Percentiles rank a stretch among this genome's conserved stretches.
These are phyloP conservation scores for Actinidia arguta DNA, from an alignment of 179 eudicot genomes.

Conservation along the genomic window DNA sequence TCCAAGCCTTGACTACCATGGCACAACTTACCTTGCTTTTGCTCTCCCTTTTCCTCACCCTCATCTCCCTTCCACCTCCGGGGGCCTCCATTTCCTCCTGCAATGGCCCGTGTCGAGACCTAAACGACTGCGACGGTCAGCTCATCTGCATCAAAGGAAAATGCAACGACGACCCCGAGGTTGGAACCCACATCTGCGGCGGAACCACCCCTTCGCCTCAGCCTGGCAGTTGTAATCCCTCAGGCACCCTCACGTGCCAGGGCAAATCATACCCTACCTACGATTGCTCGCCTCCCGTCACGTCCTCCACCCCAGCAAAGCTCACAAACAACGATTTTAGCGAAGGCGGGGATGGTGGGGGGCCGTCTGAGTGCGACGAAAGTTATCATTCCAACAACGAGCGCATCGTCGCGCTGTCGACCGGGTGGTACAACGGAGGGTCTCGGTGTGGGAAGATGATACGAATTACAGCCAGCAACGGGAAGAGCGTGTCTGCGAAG, in stretches of 20 bases:
- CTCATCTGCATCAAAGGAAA: constrained; percentile 29
- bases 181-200: constrained; percentile 30
- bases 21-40: neutral
- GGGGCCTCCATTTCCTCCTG: neutral
- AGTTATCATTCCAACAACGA: constrained; percentile 25
- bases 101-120: constrained; percentile 13
- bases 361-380: constrained; percentile 29
- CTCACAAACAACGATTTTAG: constrained; percentile 28
- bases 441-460: constrained; percentile 43
- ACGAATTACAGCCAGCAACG: constrained; percentile 40
- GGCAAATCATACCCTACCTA: constrained; percentile 43
- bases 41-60: neutral
- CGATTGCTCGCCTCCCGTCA: constrained; percentile 54
- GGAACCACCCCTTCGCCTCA: neutral
- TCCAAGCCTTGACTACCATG: neutral
- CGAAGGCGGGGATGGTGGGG: constrained; percentile 25
- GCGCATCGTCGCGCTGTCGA: constrained; percentile 34
- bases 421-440: constrained; percentile 36
- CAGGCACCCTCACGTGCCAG: constrained; percentile 15
- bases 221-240: neutral
- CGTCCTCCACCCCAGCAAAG: constrained; percentile 27
- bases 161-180: constrained; percentile 37
- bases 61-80: neutral
- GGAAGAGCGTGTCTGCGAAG: constrained; percentile 50
- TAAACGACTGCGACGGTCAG: constrained; percentile 23